phyloP scores from a whole-genome alignment of 495 filamentous ascomycete species.

The Halenospora varia region DNA sequence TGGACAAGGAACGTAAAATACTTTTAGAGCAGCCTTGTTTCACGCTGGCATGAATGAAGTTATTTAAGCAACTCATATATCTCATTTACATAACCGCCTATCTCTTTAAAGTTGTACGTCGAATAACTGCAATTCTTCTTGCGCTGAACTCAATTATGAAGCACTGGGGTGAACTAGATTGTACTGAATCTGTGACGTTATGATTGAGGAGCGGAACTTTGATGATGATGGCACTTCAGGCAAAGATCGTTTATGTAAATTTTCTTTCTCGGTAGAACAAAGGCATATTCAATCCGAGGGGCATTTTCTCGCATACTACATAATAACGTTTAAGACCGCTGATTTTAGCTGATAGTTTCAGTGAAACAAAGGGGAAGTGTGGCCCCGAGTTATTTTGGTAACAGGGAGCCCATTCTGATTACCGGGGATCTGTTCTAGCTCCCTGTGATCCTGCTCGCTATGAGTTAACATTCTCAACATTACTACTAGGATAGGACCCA shows the following conservation, averaged over 20 bases:
- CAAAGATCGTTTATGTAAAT: no score
- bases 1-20: neutral
- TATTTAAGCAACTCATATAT: neutral
- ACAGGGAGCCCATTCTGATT: constrained; percentile 13
- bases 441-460: constrained; percentile 13
- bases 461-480: constrained; percentile 13
- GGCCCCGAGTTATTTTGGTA: neutral
- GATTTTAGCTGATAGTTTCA: no score
- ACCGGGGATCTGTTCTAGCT: constrained; percentile 11
- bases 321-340: no score
- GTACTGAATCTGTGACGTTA: no score
- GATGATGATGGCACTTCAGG: no score
- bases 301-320: no score
- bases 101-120: neutral
- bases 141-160: no score
- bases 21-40: neutral
- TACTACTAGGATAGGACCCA: neutral
- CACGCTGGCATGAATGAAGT: neutral
- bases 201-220: no score
- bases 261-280: no score
- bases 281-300: no score
- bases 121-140: no score
- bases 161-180: no score
- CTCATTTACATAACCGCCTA: neutral
- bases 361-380: neutral